Conservation (phyloP, 805 yeast species). For the Kurtzmaniella fragi region DNA sequence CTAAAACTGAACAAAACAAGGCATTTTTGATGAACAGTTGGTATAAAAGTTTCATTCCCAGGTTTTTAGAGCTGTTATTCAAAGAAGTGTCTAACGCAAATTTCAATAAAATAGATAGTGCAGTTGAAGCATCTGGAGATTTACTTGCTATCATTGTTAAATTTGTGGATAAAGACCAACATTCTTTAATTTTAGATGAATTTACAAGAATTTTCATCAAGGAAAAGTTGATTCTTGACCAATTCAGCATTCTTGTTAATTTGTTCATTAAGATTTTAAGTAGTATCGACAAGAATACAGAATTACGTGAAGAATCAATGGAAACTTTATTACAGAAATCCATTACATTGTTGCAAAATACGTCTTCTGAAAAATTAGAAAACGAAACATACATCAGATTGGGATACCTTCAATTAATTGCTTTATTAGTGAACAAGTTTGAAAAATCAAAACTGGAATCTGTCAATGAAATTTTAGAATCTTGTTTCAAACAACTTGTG, state of each 20-base stretch:
- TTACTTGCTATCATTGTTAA: slow-evolving; percentile 38
- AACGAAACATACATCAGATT: slow-evolving; percentile 25
- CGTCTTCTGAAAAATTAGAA: neutral
- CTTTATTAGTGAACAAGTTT: slow-evolving; percentile 50
- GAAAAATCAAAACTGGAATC: slow-evolving; percentile 8
- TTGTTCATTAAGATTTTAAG: slow-evolving; percentile 45
- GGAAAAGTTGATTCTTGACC: slow-evolving; percentile 12
- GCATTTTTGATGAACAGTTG: slow-evolving; percentile 40
- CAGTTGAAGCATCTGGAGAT: slow-evolving; percentile 36
- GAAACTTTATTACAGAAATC: slow-evolving; percentile 4
- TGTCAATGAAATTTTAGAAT: neutral
- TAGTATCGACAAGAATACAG: slow-evolving; percentile 43
- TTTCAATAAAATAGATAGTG: slow-evolving; percentile 11
- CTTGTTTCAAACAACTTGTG: neutral
- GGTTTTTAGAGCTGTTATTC: slow-evolving; percentile 13
- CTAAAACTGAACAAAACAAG: slow-evolving; percentile 20
- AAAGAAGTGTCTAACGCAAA: neutral
- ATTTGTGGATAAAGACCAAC: slow-evolving; percentile 35
- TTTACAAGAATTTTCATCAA: slow-evolving; percentile 31
- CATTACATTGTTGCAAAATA: neutral
- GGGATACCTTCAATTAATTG: slow-evolving; percentile 52
- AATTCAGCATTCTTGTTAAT: slow-evolving; percentile 30
- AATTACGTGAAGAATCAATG: slow-evolving; percentile 8
- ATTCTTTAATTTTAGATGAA: slow-evolving; percentile 41
- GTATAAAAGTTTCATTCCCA: slow-evolving; percentile 39